Percentiles rank a stretch among this genome's conserved stretches.
phyloP scores from a whole-genome alignment of 1,284 basidiomycete genomes.

The Cystobasidium slooffiae region DNA sequence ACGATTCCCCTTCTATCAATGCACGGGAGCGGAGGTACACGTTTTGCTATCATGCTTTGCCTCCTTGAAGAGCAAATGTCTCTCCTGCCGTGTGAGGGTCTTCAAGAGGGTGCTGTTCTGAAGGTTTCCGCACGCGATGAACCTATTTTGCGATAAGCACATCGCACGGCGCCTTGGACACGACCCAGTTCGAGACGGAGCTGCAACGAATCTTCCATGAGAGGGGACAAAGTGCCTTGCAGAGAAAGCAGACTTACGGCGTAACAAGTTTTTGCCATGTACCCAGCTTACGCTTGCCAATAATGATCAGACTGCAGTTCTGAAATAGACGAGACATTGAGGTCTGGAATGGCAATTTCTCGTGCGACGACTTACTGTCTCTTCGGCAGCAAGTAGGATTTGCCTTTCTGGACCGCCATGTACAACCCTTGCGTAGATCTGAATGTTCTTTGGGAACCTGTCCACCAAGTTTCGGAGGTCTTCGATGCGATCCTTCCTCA shows the following conservation, averaged over 20 bases:
- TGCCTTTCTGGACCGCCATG: constrained; percentile 26
- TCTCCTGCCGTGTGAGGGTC: neutral
- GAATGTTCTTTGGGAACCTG: constrained; percentile 1
- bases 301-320: constrained; percentile 22
- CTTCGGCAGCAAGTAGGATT: constrained; percentile 21
- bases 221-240: too few species aligned
- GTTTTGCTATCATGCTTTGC: too few species aligned
- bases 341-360: neutral
- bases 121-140: neutral
- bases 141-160: constrained; percentile 29
- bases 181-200: constrained; percentile 29
- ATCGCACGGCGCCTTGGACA: constrained; percentile 14
- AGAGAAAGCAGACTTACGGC: constrained; percentile 7
- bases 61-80: neutral
- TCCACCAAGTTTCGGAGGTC: neutral
- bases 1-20: too few species aligned
- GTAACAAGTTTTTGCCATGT: constrained; percentile 9
- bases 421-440: constrained; percentile 6
- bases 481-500: neutral
- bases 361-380: constrained; percentile 15
- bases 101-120: neutral
- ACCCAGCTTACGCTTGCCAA: constrained; percentile 33
- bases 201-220: neutral
- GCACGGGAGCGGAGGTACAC: too few species aligned
- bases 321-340: neutral